Conservation (phyloP, 768 basidiomycete genomes). For the Termitomyces sp. region DNA sequence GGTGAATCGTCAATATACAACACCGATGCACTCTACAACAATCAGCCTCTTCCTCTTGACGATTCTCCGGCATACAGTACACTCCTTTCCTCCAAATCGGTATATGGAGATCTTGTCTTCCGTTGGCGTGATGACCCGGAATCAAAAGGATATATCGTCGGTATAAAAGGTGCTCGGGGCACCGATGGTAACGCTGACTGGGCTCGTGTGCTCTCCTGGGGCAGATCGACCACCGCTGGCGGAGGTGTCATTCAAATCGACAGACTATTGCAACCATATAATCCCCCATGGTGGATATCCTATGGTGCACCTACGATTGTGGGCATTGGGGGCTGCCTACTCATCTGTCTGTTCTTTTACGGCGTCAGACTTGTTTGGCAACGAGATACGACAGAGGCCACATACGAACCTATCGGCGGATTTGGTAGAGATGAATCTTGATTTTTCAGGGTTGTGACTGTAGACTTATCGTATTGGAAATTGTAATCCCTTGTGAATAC, state of each 20-base stretch:
- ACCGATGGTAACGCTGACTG: conserved; percentile 58
- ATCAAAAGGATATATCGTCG: conserved; percentile 54
- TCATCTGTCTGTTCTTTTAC: conserved; percentile 69
- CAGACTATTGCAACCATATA: conserved; percentile 75
- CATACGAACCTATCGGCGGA: conserved; percentile 87
- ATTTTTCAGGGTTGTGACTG: neutral
- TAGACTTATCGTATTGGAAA: neutral
- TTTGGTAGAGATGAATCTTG: conserved; percentile 51
- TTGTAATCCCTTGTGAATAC: neutral
- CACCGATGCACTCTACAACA: conserved; percentile 47
- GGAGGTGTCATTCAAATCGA: conserved; percentile 89
- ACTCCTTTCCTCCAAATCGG: conserved; percentile 56
- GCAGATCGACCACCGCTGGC: conserved; percentile 65
- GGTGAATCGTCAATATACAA: conserved; percentile 18
- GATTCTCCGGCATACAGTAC: conserved; percentile 74
- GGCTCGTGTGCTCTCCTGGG: conserved; percentile 66
- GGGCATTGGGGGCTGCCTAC: conserved; percentile 48
- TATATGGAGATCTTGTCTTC: conserved; percentile 85
- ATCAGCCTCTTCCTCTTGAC: conserved; percentile 66
- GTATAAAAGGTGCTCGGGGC: conserved; percentile 70
- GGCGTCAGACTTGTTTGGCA: conserved; percentile 69
- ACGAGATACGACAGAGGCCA: conserved; percentile 73
- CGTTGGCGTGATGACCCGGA: conserved; percentile 38
- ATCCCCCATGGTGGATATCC: conserved; percentile 79
- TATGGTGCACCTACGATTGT: conserved; percentile 69